A percentile compares a stretch with the other conserved stretches of the same genome.
Evolutionary conservation across 2,329 filamentous ascomycete genomes (phyloP).

Genomic region (Colletotrichum cordylinicola): DNA sequence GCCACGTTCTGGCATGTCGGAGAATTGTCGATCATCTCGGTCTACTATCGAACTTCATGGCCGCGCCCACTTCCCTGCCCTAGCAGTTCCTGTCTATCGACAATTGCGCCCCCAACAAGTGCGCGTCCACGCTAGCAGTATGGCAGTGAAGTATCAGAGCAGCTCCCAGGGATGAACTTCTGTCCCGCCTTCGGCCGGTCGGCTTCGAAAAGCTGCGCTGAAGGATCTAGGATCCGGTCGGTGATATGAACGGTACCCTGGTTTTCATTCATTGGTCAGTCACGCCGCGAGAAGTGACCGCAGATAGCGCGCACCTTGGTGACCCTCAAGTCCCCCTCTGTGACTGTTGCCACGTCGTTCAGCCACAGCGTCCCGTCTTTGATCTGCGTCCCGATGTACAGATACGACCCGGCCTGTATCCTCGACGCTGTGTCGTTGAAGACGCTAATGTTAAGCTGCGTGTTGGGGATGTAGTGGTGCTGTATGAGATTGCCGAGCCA

Average conservation of each 20-base stretch:
- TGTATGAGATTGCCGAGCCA: constrained; percentile 31
- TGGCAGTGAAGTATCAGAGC: constrained; percentile 28
- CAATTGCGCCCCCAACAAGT: not conserved
- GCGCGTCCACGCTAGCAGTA: constrained; percentile 25
- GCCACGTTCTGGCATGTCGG: not conserved
- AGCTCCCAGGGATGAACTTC: constrained; percentile 31
- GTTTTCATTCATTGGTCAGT: not conserved
- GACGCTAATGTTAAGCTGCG: constrained; percentile 20
- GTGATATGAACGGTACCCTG: constrained; percentile 29
- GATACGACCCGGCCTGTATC: constrained; percentile 29
- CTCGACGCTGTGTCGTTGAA: constrained; percentile 28
- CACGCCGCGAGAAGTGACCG: not conserved
- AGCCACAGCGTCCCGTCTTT: constrained; percentile 23
- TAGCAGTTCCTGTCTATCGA: not conserved
- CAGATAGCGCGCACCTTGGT: not conserved
- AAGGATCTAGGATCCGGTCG: constrained; percentile 29
- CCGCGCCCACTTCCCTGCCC: not conserved
- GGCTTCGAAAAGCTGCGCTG: constrained; percentile 28
- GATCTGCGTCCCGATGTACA: constrained; percentile 28
- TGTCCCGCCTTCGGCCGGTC: constrained; percentile 27
- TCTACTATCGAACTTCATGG: not conserved
- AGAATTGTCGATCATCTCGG: not conserved
- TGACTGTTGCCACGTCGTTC: constrained; percentile 27
- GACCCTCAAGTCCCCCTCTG: not conserved
- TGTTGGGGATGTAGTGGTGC: constrained; percentile 31